A percentile compares a stretch with the other conserved stretches of the same genome.
Conservation (phyloP, 805 yeast species). For the Ogataea pini region DNA sequence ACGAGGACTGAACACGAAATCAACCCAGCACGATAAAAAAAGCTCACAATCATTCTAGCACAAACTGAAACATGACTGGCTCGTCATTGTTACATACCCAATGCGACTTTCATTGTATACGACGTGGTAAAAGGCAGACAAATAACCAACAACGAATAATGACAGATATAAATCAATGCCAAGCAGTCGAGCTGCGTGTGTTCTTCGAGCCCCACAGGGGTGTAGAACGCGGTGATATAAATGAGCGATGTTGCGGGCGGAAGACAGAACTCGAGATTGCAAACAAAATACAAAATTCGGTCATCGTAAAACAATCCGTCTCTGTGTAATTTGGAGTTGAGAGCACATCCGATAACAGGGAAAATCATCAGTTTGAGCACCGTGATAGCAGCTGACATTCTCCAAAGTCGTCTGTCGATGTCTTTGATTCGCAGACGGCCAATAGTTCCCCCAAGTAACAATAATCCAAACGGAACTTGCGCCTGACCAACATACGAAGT, state of each 20-base stretch:
- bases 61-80: too few species aligned
- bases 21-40: too few species aligned
- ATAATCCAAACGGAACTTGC: conserved; percentile 82
- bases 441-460: conserved; percentile 84
- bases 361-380: conserved; percentile 60
- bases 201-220: conserved; percentile 57
- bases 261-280: conserved; percentile 71
- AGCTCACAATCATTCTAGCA: too few species aligned
- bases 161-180: conserved; percentile 72
- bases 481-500: conserved; percentile 81
- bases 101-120: conserved; percentile 57
- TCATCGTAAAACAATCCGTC: conserved; percentile 68
- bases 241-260: conserved; percentile 90
- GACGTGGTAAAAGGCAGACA: conserved; percentile 76
- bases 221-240: conserved; percentile 84
- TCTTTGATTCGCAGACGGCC: conserved; percentile 64
- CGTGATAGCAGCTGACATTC: conserved; percentile 59
- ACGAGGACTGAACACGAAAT: too few species aligned
- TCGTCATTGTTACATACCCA: conserved; percentile 35
- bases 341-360: conserved; percentile 77
- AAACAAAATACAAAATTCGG: conserved; percentile 65
- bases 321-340: conserved; percentile 59
- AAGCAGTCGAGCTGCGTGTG: conserved; percentile 81
- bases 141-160: conserved; percentile 66
- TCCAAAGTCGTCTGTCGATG: conserved; percentile 72